phyloP scores from a whole-genome alignment of 2,329 filamentous ascomycete genomes.

The Pezicula carpinea region DNA sequence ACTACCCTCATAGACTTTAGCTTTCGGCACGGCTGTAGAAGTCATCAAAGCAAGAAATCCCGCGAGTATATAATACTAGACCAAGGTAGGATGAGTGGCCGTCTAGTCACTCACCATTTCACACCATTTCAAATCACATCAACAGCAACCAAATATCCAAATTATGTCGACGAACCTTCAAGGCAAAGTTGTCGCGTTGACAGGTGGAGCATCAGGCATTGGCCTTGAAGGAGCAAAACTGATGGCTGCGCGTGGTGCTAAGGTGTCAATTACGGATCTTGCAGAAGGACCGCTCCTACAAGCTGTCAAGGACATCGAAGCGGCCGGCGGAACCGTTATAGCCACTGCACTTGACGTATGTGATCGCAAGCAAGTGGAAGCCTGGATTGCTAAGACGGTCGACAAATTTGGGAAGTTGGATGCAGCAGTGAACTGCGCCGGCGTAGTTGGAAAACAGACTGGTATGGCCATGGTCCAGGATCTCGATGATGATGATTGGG shows the following conservation, averaged over 20 bases:
- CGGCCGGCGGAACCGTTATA: slow-evolving; percentile 3
- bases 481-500: slow-evolving; percentile 37
- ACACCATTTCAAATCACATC: no score
- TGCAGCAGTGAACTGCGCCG: slow-evolving; percentile 35
- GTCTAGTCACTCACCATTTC: neutral
- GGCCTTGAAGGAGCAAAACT: slow-evolving; percentile 64
- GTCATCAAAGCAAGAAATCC: no score
- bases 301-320: slow-evolving; percentile 5
- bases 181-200: slow-evolving; percentile 64
- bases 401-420: slow-evolving; percentile 30
- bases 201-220: slow-evolving; percentile 70
- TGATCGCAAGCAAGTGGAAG: slow-evolving; percentile 21
- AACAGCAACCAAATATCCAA: neutral
- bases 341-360: slow-evolving; percentile 24
- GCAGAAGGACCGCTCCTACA: slow-evolving; percentile 9
- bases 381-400: slow-evolving; percentile 29
- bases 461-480: slow-evolving; percentile 23
- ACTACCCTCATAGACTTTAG: no score
- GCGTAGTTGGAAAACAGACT: slow-evolving; percentile 28
- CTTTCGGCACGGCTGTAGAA: no score
- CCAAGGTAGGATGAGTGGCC: no score
- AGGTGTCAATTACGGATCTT: slow-evolving; percentile 9
- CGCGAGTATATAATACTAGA: no score
- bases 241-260: slow-evolving; percentile 7
- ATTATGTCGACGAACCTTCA: slow-evolving; percentile 1